These are phyloP conservation scores for Leptosphaerulina australis DNA, from an alignment of 2,329 filamentous ascomycete genomes.

Conservation along the genomic window DNA sequence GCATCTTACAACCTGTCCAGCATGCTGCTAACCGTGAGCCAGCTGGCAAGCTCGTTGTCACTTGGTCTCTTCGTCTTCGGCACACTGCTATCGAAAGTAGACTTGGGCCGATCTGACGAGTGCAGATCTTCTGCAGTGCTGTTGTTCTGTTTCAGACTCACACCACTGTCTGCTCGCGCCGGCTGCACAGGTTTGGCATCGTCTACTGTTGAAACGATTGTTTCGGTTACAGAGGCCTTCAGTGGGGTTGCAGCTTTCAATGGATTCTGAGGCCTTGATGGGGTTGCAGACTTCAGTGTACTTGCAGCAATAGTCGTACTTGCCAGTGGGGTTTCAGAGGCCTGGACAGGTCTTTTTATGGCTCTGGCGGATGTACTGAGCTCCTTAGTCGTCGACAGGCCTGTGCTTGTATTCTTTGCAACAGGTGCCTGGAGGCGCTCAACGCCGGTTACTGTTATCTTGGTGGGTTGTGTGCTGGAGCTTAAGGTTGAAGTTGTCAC, in stretches of 20 bases:
- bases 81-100: not conserved
- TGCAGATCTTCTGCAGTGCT: not conserved
- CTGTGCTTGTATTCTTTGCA: too few species aligned
- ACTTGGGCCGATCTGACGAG: not conserved
- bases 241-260: not conserved
- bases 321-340: not conserved
- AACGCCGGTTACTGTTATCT: too few species aligned
- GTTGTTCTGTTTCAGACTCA: not conserved
- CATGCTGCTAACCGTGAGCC: constrained; percentile 15
- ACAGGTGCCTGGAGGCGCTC: too few species aligned
- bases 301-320: not conserved
- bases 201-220: not conserved
- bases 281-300: too few species aligned
- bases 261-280: too few species aligned
- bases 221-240: not conserved
- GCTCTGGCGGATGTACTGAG: too few species aligned
- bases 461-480: too few species aligned
- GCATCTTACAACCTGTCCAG: constrained; percentile 3
- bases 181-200: not conserved
- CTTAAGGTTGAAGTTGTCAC: too few species aligned
- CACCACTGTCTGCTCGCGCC: constrained; percentile 7
- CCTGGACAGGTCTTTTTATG: not conserved
- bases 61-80: constrained; percentile 3
- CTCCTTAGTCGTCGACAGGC: too few species aligned
- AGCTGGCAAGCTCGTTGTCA: constrained; percentile 9